These are phyloP conservation scores for Coriolopsis trogii DNA, from an alignment of 1,284 basidiomycete genomes.

Conservation along the genomic window DNA sequence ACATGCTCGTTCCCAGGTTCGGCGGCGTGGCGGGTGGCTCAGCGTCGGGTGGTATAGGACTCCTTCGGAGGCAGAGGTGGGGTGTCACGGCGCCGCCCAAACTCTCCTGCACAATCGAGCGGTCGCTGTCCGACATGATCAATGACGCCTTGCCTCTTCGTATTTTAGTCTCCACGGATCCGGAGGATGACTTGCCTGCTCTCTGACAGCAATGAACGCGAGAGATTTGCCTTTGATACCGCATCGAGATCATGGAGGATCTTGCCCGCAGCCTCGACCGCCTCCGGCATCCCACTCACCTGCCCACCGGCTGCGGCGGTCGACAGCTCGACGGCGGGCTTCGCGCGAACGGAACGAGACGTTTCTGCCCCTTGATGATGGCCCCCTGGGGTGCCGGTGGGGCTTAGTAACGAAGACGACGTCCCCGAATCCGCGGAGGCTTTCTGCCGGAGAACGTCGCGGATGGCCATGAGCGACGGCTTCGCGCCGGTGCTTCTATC, in stretches of 20 bases:
- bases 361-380: constrained; percentile 15
- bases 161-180: constrained; percentile 42
- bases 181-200: constrained; percentile 27
- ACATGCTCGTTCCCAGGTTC: constrained; percentile 37
- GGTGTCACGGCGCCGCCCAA: constrained; percentile 9
- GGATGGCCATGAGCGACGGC: constrained; percentile 56
- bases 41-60: neutral
- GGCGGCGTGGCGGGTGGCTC: constrained; percentile 12
- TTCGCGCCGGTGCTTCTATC: constrained; percentile 65
- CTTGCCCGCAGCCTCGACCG: constrained; percentile 45
- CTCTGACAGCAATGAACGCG: constrained; percentile 27
- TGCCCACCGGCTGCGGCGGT: constrained; percentile 54
- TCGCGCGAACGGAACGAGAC: constrained; percentile 56
- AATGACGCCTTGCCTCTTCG: constrained; percentile 43
- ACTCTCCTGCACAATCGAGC: constrained; percentile 35
- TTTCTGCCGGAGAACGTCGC: constrained; percentile 63
- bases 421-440: constrained; percentile 33
- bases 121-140: constrained; percentile 42
- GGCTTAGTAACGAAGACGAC: constrained; percentile 10
- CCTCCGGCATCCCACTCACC: constrained; percentile 42
- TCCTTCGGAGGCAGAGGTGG: constrained; percentile 37
- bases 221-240: constrained; percentile 24
- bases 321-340: constrained; percentile 59
- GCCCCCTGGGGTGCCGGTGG: constrained; percentile 4
- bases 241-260: constrained; percentile 53